Conservation (phyloP, 2,329 filamentous ascomycete species). For the Apiospora aurea region DNA sequence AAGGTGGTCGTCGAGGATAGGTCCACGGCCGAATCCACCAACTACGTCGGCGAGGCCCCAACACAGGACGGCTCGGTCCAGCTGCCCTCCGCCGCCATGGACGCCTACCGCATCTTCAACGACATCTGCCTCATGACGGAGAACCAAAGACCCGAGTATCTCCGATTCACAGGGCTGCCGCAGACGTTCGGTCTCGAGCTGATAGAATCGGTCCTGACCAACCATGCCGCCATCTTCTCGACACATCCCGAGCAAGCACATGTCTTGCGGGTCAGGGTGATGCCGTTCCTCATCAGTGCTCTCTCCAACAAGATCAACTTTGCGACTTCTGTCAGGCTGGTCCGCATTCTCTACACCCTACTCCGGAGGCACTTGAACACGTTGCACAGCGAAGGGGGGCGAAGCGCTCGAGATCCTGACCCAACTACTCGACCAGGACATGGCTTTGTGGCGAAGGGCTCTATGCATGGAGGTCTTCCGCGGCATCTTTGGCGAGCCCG, state of each 20-base stretch:
- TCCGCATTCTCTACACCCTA: conserved; percentile 83
- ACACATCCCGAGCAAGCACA: conserved; percentile 82
- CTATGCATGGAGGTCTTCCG: conserved; percentile 92
- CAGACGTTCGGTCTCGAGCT: conserved; percentile 88
- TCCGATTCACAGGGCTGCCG: conserved; percentile 79
- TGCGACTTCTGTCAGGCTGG: conserved; percentile 79
- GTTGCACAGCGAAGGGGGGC: conserved; percentile 80
- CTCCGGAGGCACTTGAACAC: conserved; percentile 79
- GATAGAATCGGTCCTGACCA: conserved; percentile 88
- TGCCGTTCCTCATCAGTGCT: conserved; percentile 82
- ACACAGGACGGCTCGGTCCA: conserved; percentile 69
- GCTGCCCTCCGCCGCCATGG: conserved; percentile 78
- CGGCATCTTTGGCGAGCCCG: conserved; percentile 82
- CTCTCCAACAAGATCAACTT: conserved; percentile 82
- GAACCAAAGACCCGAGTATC: conserved; percentile 81
- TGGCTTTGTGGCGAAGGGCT: conserved; percentile 83
- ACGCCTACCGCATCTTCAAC: conserved; percentile 87
- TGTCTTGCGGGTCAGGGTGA: conserved; percentile 76
- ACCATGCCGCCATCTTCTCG: conserved; percentile 82
- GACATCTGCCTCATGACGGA: conserved; percentile 90
- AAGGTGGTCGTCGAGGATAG: conserved; percentile 85
- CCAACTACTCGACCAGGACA: conserved; percentile 87
- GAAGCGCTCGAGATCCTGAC: conserved; percentile 83
- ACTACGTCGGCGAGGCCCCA: conserved; percentile 71
- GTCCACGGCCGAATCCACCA: conserved; percentile 57